Conservation (phyloP, 2,329 filamentous ascomycete species). For the Penicillium sp. region DNA sequence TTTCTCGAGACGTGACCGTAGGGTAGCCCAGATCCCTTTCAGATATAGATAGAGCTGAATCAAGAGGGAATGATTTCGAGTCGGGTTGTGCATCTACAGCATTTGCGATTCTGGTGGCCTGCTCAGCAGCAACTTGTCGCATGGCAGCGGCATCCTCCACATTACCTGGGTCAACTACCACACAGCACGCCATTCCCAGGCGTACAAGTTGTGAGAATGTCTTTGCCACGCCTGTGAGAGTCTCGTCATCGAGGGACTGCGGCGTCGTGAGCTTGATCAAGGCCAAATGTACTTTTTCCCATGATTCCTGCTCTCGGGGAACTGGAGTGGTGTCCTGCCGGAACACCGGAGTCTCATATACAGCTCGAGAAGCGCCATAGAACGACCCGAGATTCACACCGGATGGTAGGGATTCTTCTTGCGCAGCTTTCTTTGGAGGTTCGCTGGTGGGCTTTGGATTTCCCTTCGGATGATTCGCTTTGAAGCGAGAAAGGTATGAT, state of each 20-base stretch:
- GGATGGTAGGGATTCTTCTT: conserved; percentile 30
- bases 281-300: conserved; percentile 70
- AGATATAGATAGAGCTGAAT: conserved; percentile 54
- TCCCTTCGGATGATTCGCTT: conserved; percentile 44
- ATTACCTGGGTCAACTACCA: conserved; percentile 73
- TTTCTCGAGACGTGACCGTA: conserved; percentile 46
- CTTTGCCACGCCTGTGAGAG: conserved; percentile 73
- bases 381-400: conserved; percentile 65
- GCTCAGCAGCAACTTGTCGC: conserved; percentile 56
- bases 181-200: conserved; percentile 77
- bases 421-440: conserved; percentile 19
- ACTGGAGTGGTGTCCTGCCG: conserved; percentile 53
- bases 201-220: conserved; percentile 82
- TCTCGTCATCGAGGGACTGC: conserved; percentile 68
- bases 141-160: conserved; percentile 41
- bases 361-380: conserved; percentile 60
- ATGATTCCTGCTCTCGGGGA: conserved; percentile 38
- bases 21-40: conserved; percentile 37
- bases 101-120: conserved; percentile 72
- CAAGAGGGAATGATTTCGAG: conserved; percentile 69
- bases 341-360: conserved; percentile 63
- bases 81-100: conserved; percentile 72
- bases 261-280: conserved; percentile 81
- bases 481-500: conserved; percentile 87
- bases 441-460: conserved; percentile 35